Base-by-base conservation (phyloP, 176 grass and related monocot species). In the Aegilops longissima region DNA sequence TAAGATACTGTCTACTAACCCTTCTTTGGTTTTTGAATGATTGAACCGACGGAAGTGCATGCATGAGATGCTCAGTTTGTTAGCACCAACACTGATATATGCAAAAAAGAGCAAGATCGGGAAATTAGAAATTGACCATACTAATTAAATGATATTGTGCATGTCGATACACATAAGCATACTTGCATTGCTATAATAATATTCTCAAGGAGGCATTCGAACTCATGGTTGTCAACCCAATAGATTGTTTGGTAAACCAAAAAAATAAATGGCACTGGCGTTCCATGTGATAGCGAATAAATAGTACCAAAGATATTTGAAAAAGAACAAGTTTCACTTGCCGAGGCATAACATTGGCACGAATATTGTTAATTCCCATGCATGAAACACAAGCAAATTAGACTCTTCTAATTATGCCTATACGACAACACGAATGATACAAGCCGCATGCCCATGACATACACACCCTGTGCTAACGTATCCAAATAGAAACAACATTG, bases 81-180 rank as follows among this genome's bases (percentile, higher is more conserved):
- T 75, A 87, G 90, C 95, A 9, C 95, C 95, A 85, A 97, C 89
- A 84, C 95, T 97, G 88, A 44, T 87, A 93, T 44, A 80, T 58
- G 69, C 12, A 24, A 67, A 76, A 61, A 77, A 87, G 24, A 61
- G 11, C 0, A 18, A 9, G 49, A 79, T 73, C 30, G 85, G 64
- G 30, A 47, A 8, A 80, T 13, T 39, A 45, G 20, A n/a, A 35
- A 47, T 63, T 79, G 66, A 33, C 23, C 20, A 68, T 80, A 20
- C 11, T 33, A 27, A 34, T 76, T 69, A 10, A 72, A 61, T 10
- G n/a, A 16, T 35, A 17, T 16, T 61, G 73, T 3, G 14, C 49
- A 78, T 70, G 36, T 71, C 18, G 13, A 70, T 33, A 20, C 29
- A 47, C 62, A 86, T 82, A 45, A 18, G 44, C 12, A 80, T 36